phyloP scores from a whole-genome alignment of 169 alveolate genomes.

The Eimeria sp. region DNA sequence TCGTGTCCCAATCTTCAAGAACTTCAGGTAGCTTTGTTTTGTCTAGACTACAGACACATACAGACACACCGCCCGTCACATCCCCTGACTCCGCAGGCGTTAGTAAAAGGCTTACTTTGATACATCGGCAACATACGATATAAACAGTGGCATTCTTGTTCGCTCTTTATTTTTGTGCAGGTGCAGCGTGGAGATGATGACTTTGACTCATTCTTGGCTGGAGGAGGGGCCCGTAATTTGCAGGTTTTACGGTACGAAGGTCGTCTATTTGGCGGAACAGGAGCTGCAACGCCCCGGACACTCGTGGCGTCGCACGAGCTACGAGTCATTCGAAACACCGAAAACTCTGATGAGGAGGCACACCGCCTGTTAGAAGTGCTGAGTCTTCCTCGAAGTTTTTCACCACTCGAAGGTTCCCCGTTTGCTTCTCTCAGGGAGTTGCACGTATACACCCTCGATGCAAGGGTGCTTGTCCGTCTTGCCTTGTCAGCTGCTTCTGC shows the following conservation, averaged over 20 bases:
- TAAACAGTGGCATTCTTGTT: not conserved
- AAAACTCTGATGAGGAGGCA: not conserved
- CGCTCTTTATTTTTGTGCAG: constrained; percentile 9
- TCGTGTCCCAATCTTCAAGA: constrained; percentile 51
- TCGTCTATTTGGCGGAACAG: constrained; percentile 69
- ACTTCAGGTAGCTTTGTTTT: constrained; percentile 15
- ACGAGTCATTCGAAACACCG: constrained; percentile 1
- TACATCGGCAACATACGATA: not conserved
- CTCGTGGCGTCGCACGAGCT: constrained; percentile 39
- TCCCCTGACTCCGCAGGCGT: not conserved
- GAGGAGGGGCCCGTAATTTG: constrained; percentile 61
- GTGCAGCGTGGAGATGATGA: constrained; percentile 76
- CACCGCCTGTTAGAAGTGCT: constrained; percentile 2
- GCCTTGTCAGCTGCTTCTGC: constrained; percentile 67
- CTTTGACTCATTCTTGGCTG: constrained; percentile 58
- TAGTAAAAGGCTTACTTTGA: not conserved
- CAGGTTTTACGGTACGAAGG: constrained; percentile 68
- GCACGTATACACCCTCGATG: constrained; percentile 66
- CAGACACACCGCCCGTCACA: not conserved
- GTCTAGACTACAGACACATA: not conserved
- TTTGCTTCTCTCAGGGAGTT: constrained; percentile 62
- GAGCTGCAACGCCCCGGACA: constrained; percentile 66
- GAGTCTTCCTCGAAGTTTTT: constrained; percentile 24
- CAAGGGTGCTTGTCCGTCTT: constrained; percentile 63
- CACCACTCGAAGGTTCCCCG: constrained; percentile 54